Percentiles rank a stretch among this genome's conserved stretches.
Evolutionary conservation across 768 basidiomycete species (phyloP).

Genomic region (Royoungia palumana): DNA sequence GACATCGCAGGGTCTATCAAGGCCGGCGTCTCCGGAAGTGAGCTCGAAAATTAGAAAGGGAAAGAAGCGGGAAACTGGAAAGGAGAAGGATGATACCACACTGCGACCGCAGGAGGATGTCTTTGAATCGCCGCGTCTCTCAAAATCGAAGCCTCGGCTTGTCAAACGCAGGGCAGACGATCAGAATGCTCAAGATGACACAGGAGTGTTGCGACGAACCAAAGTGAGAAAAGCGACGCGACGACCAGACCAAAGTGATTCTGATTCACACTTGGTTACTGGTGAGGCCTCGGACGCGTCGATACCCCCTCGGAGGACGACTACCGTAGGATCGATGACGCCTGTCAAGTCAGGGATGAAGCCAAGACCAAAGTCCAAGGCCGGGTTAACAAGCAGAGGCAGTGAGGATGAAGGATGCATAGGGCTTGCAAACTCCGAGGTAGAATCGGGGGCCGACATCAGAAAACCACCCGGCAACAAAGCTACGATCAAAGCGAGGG

Average conservation of each 20-base stretch:
- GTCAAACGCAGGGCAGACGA: conserved; percentile 1
- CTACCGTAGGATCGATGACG: conserved; percentile 5
- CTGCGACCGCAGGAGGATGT: too few species aligned
- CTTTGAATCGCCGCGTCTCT: background rate
- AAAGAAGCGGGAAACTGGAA: background rate
- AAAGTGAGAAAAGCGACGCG: background rate
- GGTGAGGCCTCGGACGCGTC: conserved; percentile 4
- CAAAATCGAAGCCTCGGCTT: background rate
- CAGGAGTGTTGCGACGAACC: background rate
- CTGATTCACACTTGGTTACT: background rate
- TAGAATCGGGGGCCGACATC: background rate
- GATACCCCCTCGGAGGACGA: conserved; percentile 9
- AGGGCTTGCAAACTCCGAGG: background rate
- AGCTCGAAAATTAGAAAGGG: background rate
- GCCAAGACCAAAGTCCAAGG: conserved; percentile 13
- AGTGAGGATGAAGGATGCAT: conserved; percentile 2
- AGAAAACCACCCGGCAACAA: background rate
- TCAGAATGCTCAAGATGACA: background rate
- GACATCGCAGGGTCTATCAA: background rate
- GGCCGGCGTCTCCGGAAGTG: background rate
- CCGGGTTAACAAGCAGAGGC: background rate
- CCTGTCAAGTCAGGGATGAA: conserved; percentile 30
- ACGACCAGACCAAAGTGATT: conserved; percentile 2
- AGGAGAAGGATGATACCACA: background rate
- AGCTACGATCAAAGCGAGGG: background rate